Evolutionary conservation across 495 filamentous ascomycete genomes (phyloP), one percentile per base, ranked within the genome.

Genomic region (Neurospora sp.): DNA sequence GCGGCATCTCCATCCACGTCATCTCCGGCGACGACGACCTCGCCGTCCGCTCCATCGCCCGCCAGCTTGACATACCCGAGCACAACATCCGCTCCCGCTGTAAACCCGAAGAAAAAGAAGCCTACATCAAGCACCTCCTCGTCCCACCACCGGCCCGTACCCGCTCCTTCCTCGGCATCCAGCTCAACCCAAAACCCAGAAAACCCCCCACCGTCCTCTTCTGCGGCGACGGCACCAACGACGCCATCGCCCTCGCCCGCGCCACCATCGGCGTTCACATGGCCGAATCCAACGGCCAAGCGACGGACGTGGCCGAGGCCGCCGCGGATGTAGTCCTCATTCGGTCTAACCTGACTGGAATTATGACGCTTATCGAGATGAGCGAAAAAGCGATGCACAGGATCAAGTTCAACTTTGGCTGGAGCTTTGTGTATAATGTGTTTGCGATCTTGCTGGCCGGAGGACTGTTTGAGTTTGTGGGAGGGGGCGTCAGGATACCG

Each of bases 221-320:
- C 80, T 85, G 86, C 74, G 93, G 93, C 59, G 93, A 96, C 76
- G 93, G 93, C 9, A 93, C 91, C 5, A 96, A 96, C 79, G 93
- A 94, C 77, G 91, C 92, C 0, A 83, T 90, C 14, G 92, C 93
- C 3, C 85, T 96, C 7, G 87, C 90, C 4, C 86, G 88, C 75
- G 91, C 93, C n/a, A 88, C 87, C 37, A 88, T 96, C 73, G 93
- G 93, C 69, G 80, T 94, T 2, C 71, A 68, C 31, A 76, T 74
- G 42, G 70, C 4, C 90, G 92, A 75, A 86, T 75, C 78, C 73
- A 73, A 71, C 11, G 87, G 87, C 39, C 89, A 84, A 12, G 88
- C 86, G 39, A 89, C 85, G 0, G 91, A 93, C 65, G 83, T 94
- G 5, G 90, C 93, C 10, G 79, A 87, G 72, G 86, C 83, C 20